Evolutionary conservation across 352 stramenopile genomes (phyloP).

Genomic region (Peronospora destructor): DNA sequence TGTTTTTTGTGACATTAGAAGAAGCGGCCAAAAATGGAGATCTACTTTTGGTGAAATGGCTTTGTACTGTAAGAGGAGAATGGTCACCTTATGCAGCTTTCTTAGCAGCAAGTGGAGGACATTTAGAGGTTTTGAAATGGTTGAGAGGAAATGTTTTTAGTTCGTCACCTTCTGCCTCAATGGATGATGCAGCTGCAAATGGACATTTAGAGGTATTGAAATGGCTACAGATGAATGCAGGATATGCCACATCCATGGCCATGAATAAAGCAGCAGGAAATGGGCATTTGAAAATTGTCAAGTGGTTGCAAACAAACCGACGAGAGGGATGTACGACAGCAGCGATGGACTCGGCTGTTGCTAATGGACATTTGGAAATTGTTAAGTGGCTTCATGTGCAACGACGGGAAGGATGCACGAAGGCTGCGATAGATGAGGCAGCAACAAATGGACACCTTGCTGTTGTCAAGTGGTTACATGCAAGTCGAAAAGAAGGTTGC

Average conservation of each 20-base stretch:
- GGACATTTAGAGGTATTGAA: conserved; percentile 19
- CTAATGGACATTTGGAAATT: conserved; percentile 25
- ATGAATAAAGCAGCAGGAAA: conserved; percentile 32
- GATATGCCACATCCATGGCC: conserved; percentile 11
- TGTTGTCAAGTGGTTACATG: conserved; percentile 26
- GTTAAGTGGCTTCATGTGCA: conserved; percentile 27
- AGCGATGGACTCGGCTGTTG: conserved; percentile 27
- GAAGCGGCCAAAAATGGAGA: conserved; percentile 31
- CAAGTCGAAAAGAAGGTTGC: conserved; percentile 23
- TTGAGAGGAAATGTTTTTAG: conserved; percentile 22
- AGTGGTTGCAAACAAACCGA: conserved; percentile 25
- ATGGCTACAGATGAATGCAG: conserved; percentile 24
- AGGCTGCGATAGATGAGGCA: conserved; percentile 30
- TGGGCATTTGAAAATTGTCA: conserved; percentile 24
- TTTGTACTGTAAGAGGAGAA: conserved; percentile 28
- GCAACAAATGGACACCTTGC: conserved; percentile 20
- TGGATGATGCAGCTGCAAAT: conserved; percentile 28
- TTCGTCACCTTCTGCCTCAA: conserved; percentile 19
- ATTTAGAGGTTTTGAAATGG: conserved; percentile 33
- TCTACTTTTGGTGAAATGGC: conserved; percentile 31
- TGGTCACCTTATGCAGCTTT: conserved; percentile 30
- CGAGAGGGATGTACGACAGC: conserved; percentile 26
- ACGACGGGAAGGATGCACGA: conserved; percentile 26
- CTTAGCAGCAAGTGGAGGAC: conserved; percentile 25
- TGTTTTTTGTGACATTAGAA: conserved; percentile 42